These are phyloP conservation scores for Saccharomyces paradoxus DNA, from an alignment of 805 yeast genomes.

Conservation along the genomic window DNA sequence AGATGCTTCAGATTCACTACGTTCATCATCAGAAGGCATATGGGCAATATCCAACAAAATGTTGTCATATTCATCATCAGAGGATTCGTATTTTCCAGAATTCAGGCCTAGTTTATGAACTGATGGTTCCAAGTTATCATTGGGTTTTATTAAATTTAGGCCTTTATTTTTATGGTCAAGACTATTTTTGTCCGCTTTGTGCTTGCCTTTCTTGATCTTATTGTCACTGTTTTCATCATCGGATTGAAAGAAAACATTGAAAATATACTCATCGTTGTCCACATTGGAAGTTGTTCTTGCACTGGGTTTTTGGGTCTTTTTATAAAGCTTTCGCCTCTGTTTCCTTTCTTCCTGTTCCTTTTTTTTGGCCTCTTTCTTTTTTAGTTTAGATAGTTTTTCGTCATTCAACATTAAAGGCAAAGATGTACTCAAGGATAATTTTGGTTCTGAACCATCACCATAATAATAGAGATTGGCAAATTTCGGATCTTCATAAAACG, in stretches of 20 bases:
- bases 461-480: conserved; percentile 29
- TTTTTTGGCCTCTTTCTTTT: conserved; percentile 24
- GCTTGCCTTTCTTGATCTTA: not conserved
- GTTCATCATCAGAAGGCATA: conserved; percentile 31
- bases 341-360: conserved; percentile 25
- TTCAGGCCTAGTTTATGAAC: conserved; percentile 18
- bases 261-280: conserved; percentile 28
- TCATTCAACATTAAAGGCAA: conserved; percentile 28
- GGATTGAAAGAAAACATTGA: conserved; percentile 29
- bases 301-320: conserved; percentile 19
- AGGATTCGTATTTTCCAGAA: conserved; percentile 12
- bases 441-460: conserved; percentile 28
- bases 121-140: conserved; percentile 17
- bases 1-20: conserved; percentile 12
- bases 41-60: conserved; percentile 29
- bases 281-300: conserved; percentile 36
- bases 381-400: conserved; percentile 20
- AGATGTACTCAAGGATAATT: conserved; percentile 27
- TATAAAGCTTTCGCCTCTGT: conserved; percentile 21
- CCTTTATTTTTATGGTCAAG: not conserved
- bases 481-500: conserved; percentile 37
- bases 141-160: conserved; percentile 2
- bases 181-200: conserved; percentile 5
- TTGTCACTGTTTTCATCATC: conserved; percentile 18
- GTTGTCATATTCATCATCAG: conserved; percentile 30